Evolutionary conservation across 257 asterid genomes (phyloP), one percentile per base, ranked within the genome.

Genomic region (Nemophila menziesii): DNA sequence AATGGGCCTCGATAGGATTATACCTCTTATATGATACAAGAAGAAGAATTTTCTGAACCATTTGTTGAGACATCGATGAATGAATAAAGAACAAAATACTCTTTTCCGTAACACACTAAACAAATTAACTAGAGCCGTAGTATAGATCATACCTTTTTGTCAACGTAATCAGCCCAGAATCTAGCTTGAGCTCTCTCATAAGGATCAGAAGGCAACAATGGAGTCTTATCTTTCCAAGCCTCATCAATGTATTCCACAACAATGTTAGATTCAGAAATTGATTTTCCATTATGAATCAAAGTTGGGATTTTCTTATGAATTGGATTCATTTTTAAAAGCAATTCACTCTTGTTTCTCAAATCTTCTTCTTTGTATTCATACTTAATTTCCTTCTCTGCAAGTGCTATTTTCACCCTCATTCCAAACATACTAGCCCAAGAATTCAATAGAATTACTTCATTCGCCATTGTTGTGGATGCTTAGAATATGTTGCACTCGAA

Each of bases 201-300:
- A 34, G 57, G 54, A 36, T 52, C 49, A 41, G 49, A 41, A 1
- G 65, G 70, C 8, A 26, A 7, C 9, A 63, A 36, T 13, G 58
- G 66, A 17, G 49, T 11, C 37, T 20, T 51, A 19, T 46, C 49
- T 16, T 40, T 40, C 70, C 62, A 64, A 0, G 38, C 36, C 37
- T 64, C 50, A 3, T 57, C 65, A 23, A 57, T 64, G n/a, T 57
- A 64, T 22, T 64, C 39, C 14, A 64, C 57, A 1, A 17, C 52
- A 16, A 47, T 37, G 0, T 41, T 16, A 3, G 70, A 64, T 44
- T 64, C 65, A 43, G 54, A 57, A 0, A 64, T 8, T 4, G 70
- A 58, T 36, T 59, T 65, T 0, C 67, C 62, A 17, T 68, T 63
- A 27, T 63, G 75, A 38, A 68, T 52, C 44, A 63, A 17, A 4